These are phyloP conservation scores for Ganoderma lingzhi DNA, from an alignment of 1,284 basidiomycete genomes.

Conservation along the genomic window DNA sequence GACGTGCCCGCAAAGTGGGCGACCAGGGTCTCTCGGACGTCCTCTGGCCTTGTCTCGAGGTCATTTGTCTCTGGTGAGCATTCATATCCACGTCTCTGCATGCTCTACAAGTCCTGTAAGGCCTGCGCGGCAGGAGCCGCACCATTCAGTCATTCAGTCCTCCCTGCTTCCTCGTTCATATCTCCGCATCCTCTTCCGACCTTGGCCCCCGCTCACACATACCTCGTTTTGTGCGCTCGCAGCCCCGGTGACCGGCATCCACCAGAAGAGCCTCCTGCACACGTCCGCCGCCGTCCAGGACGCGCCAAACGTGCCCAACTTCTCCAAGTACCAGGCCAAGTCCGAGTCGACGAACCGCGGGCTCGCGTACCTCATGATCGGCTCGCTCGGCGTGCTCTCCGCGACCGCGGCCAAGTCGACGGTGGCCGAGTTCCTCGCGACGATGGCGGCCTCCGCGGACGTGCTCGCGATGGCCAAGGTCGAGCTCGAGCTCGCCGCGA, in stretches of 20 bases:
- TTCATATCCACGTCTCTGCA: slow-evolving; percentile 2
- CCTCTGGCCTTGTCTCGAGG: slow-evolving; percentile 70
- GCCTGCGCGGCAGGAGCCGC: neutral
- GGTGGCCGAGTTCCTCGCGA: slow-evolving; percentile 94
- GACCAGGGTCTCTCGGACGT: slow-evolving; percentile 58
- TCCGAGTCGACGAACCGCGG: slow-evolving; percentile 80
- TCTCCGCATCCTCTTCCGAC: neutral
- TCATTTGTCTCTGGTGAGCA: slow-evolving; percentile 76
- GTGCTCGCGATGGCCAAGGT: slow-evolving; percentile 98
- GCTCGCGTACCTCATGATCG: slow-evolving; percentile 97
- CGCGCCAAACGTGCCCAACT: slow-evolving; percentile 89
- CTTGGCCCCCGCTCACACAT: slow-evolving; percentile 9
- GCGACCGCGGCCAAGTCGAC: slow-evolving; percentile 95
- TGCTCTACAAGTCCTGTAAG: neutral
- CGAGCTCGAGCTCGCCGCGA: slow-evolving; percentile 90
- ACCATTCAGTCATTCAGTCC: neutral
- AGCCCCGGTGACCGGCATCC: slow-evolving; percentile 60
- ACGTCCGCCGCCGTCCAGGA: slow-evolving; percentile 72
- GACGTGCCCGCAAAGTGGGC: slow-evolving; percentile 76
- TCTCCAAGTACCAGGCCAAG: slow-evolving; percentile 82
- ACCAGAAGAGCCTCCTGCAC: slow-evolving; percentile 78
- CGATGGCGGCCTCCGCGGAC: slow-evolving; percentile 97
- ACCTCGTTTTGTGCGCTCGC: slow-evolving; percentile 9
- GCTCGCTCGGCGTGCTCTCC: slow-evolving; percentile 92
- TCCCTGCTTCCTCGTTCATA: neutral